Conservation (phyloP, 2,329 filamentous ascomycete species). For the Cryphonectria japonica region DNA sequence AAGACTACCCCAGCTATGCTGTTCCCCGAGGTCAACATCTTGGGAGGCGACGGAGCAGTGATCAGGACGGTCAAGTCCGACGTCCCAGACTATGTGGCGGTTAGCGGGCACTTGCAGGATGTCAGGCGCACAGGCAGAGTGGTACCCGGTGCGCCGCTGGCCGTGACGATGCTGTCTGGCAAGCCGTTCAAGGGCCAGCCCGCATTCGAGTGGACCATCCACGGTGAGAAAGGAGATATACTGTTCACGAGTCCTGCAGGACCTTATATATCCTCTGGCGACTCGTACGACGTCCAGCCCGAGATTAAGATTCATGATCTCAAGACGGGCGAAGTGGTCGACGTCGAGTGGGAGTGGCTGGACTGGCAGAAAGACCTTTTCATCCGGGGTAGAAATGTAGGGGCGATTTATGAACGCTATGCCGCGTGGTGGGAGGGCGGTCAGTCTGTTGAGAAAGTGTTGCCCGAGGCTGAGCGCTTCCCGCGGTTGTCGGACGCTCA, state of each 20-base stretch:
- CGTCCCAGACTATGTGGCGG: slow-evolving; percentile 39
- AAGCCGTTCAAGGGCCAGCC: slow-evolving; percentile 52
- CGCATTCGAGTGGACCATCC: slow-evolving; percentile 52
- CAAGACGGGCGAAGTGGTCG: slow-evolving; percentile 41
- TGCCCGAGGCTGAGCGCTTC: slow-evolving; percentile 13
- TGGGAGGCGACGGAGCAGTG: background rate
- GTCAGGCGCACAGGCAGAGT: slow-evolving; percentile 30
- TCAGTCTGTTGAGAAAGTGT: background rate
- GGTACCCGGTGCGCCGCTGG: slow-evolving; percentile 44
- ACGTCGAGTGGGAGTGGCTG: slow-evolving; percentile 40
- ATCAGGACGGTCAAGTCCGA: slow-evolving; percentile 31
- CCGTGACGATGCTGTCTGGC: slow-evolving; percentile 51
- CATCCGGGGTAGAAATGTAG: slow-evolving; percentile 45
- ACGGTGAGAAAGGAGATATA: slow-evolving; percentile 57
- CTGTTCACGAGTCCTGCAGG: slow-evolving; percentile 41
- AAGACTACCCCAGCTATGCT: slow-evolving; percentile 14
- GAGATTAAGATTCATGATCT: slow-evolving; percentile 46
- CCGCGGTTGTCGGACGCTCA: slow-evolving; percentile 15
- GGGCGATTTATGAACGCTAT: slow-evolving; percentile 53
- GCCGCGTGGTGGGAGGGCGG: slow-evolving; percentile 32
- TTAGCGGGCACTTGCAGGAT: slow-evolving; percentile 40
- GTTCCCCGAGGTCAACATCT: slow-evolving; percentile 8
- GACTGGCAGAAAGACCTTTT: slow-evolving; percentile 42
- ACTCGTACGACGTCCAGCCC: slow-evolving; percentile 40
- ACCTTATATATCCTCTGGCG: slow-evolving; percentile 17